These are phyloP conservation scores for Cutaneotrichosporon sp. DNA, from an alignment of 1,284 basidiomycete genomes.

Conservation along the genomic window DNA sequence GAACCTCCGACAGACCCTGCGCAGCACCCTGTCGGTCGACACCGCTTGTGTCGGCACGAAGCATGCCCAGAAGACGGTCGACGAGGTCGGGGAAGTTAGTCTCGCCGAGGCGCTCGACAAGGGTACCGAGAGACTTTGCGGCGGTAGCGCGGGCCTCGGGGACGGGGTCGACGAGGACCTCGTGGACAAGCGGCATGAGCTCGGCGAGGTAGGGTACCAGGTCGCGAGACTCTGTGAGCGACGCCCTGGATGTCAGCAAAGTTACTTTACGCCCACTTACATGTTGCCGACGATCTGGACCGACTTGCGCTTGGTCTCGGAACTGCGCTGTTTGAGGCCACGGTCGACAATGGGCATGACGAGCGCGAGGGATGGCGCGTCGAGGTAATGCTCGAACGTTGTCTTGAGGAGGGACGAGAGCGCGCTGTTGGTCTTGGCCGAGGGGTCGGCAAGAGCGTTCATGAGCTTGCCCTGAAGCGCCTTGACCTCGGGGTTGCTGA, in stretches of 20 bases:
- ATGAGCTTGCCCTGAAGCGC: slow-evolving; percentile 84
- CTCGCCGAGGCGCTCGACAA: slow-evolving; percentile 95
- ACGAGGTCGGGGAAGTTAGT: slow-evolving; percentile 93
- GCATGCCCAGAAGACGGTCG: slow-evolving; percentile 76
- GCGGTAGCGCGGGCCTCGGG: slow-evolving; percentile 96
- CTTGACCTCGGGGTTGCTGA: slow-evolving; percentile 91
- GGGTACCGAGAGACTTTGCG: slow-evolving; percentile 92
- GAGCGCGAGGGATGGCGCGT: slow-evolving; percentile 93
- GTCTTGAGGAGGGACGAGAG: slow-evolving; percentile 80
- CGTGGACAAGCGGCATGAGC: slow-evolving; percentile 84
- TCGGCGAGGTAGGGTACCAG: slow-evolving; percentile 90
- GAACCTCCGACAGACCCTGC: slow-evolving; percentile 92
- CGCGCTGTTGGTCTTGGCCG: slow-evolving; percentile 76
- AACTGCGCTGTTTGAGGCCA: slow-evolving; percentile 83
- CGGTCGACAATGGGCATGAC: slow-evolving; percentile 95
- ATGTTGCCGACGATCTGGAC: slow-evolving; percentile 97
- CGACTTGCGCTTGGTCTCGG: slow-evolving; percentile 91
- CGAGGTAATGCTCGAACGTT: slow-evolving; percentile 97
- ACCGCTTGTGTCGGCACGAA: slow-evolving; percentile 89
- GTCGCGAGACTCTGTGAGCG: slow-evolving; percentile 91
- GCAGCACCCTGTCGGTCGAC: slow-evolving; percentile 95
- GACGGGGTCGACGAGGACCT: slow-evolving; percentile 89
- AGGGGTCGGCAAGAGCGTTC: slow-evolving; percentile 93
- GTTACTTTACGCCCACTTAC: neutral
- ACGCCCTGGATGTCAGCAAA: slow-evolving; percentile 50